Evolutionary conservation across 768 basidiomycete genomes (phyloP).

Genomic region (Pleurotus pulmonarius): DNA sequence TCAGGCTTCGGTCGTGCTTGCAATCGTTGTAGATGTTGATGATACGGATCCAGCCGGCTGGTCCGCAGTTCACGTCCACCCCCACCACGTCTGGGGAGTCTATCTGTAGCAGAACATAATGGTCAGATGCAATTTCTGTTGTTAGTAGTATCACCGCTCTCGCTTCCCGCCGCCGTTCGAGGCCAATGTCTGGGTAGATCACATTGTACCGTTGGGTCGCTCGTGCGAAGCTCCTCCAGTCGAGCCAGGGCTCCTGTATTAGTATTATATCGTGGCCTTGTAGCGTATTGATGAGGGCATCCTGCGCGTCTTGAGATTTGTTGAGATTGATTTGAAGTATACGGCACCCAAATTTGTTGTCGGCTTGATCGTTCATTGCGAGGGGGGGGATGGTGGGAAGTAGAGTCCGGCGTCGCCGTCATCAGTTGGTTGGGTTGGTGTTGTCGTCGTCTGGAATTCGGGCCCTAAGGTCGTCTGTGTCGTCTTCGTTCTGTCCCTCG

Average conservation of each 20-base stretch:
- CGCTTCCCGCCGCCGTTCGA: not conserved
- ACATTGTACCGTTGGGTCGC: constrained; percentile 11
- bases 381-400: too few species aligned
- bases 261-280: constrained; percentile 16
- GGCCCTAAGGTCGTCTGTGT: not conserved
- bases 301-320: too few species aligned
- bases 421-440: too few species aligned
- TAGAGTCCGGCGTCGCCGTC: too few species aligned
- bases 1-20: constrained; percentile 9
- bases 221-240: constrained; percentile 12
- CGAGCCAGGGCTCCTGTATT: constrained; percentile 28
- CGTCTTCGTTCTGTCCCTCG: not conserved
- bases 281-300: too few species aligned
- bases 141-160: constrained; percentile 8
- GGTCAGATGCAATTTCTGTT: not conserved
- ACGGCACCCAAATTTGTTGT: not conserved
- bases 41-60: constrained; percentile 14
- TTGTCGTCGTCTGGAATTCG: not conserved
- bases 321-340: not conserved
- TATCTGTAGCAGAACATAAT: constrained; percentile 6
- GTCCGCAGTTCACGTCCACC: constrained; percentile 14
- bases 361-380: not conserved
- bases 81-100: constrained; percentile 16
- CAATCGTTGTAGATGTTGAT: constrained; percentile 18
- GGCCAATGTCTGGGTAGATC: constrained; percentile 21